phyloP scores from a whole-genome alignment of 345 rosid species.

The Euphorbia lathyris region DNA sequence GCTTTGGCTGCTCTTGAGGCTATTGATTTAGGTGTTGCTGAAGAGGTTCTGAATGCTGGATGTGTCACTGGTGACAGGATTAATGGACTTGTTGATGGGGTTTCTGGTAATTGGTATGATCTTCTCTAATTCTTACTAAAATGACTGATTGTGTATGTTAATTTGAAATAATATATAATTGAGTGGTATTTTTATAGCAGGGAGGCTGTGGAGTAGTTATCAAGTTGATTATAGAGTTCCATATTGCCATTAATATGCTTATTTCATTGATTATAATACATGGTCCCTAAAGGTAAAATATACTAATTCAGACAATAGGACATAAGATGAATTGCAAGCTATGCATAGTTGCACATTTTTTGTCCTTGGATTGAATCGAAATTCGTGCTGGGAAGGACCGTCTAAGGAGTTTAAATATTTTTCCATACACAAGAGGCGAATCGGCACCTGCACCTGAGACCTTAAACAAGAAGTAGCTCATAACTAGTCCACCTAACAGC shows the following conservation, averaged over 20 bases:
- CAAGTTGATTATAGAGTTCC: not conserved
- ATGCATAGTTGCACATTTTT: not conserved
- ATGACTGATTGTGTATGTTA: no score
- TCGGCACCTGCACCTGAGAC: not conserved
- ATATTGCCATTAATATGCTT: no score
- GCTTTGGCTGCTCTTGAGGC: slow-evolving; percentile 98
- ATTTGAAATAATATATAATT: not conserved
- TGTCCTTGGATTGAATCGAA: no score
- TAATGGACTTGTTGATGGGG: slow-evolving; percentile 88
- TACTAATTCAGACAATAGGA: no score
- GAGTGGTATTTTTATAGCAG: not conserved
- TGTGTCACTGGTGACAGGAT: slow-evolving; percentile 94
- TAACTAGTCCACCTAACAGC: no score
- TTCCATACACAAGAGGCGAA: not conserved
- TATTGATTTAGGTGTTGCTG: slow-evolving; percentile 81
- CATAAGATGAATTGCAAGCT: not conserved
- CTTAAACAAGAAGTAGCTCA: no score
- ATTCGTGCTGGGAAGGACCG: no score
- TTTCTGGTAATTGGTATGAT: slow-evolving; percentile 88
- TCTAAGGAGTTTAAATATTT: no score
- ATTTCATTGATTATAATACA: no score
- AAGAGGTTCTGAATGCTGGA: slow-evolving; percentile 74
- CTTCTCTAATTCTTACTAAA: not conserved
- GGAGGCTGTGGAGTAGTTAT: not conserved
- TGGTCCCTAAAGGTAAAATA: not conserved